Conservation (phyloP, 2,329 filamentous ascomycete species). For the Diaporthe nobilis region DNA sequence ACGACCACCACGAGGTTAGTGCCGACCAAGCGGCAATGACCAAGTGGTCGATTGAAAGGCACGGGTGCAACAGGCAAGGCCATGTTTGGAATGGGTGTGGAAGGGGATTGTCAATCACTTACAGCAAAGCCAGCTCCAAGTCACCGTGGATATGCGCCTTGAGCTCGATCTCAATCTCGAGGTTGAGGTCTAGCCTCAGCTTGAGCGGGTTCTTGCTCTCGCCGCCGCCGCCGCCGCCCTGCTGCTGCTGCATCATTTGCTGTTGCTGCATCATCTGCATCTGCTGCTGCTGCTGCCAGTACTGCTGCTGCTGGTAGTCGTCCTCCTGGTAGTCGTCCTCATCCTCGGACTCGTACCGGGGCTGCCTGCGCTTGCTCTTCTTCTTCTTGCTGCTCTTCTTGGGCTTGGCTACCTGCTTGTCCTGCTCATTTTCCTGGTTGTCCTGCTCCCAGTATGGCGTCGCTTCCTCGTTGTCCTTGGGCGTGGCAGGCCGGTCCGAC, state of each 20-base stretch:
- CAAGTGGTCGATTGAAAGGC: not conserved
- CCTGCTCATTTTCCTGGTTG: constrained; percentile 45
- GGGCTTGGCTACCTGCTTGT: constrained; percentile 45
- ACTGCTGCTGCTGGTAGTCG: constrained; percentile 44
- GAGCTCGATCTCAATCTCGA: constrained; percentile 84
- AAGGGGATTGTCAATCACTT: constrained; percentile 48
- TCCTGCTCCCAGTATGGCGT: constrained; percentile 48
- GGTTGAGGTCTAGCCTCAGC: constrained; percentile 79
- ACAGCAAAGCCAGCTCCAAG: constrained; percentile 80
- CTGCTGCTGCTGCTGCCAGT: constrained; percentile 45
- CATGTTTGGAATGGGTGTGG: constrained; percentile 4
- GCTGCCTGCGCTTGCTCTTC: constrained; percentile 42
- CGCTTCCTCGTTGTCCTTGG: constrained; percentile 50
- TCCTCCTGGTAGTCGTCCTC: constrained; percentile 44
- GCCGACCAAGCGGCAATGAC: not conserved
- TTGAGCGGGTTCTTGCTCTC: constrained; percentile 73
- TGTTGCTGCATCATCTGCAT: constrained; percentile 49
- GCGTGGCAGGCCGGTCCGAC: constrained; percentile 50
- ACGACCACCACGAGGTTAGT: not conserved
- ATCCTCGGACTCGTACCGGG: constrained; percentile 36
- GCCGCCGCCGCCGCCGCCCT: constrained; percentile 53
- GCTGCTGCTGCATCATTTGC: constrained; percentile 49
- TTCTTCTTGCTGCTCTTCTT: constrained; percentile 45
- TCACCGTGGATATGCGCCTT: constrained; percentile 86
- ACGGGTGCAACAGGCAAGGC: not conserved